phyloP scores from a whole-genome alignment of 1,139 yeast genomes.

The Candida pseudoviswanathii region DNA sequence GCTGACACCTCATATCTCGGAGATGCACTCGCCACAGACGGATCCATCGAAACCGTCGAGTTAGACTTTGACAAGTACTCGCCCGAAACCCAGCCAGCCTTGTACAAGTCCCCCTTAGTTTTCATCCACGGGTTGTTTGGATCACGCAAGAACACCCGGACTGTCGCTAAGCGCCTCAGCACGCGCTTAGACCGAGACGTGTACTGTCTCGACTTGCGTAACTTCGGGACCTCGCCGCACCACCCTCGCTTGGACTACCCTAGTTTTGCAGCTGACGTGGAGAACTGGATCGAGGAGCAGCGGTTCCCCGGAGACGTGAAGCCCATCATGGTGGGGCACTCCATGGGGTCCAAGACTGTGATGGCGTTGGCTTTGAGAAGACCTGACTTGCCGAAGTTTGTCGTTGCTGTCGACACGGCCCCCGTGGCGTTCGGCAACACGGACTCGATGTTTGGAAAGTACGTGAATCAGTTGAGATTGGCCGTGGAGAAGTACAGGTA shows the following conservation, averaged over 20 bases:
- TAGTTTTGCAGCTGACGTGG: constrained; percentile 83
- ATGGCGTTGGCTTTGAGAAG: constrained; percentile 81
- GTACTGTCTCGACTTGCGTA: constrained; percentile 79
- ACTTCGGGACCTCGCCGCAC: constrained; percentile 93
- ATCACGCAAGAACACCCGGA: constrained; percentile 71
- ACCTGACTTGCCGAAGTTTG: constrained; percentile 62
- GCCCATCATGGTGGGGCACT: constrained; percentile 84
- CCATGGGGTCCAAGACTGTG: constrained; percentile 96
- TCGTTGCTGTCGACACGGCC: constrained; percentile 87
- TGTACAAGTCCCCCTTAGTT: constrained; percentile 55
- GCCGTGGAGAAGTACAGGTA: constrained; percentile 49
- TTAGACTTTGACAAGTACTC: constrained; percentile 33
- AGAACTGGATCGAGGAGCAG: constrained; percentile 58
- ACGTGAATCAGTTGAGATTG: constrained; percentile 62
- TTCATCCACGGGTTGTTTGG: constrained; percentile 93
- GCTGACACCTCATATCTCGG: constrained; percentile 1
- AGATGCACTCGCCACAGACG: constrained; percentile 6
- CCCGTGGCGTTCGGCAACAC: constrained; percentile 70
- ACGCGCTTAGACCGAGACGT: constrained; percentile 48
- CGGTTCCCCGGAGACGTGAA: constrained; percentile 33
- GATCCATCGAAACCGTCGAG: constrained; percentile 26
- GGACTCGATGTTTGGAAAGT: constrained; percentile 60
- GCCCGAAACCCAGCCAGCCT: constrained; percentile 21
- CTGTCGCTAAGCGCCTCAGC: constrained; percentile 60
- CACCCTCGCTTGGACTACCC: constrained; percentile 70